Percentiles rank a stretch among this genome's conserved stretches.
Conservation (phyloP, 2,329 filamentous ascomycete genomes). For the Colletotrichum caudatum region DNA sequence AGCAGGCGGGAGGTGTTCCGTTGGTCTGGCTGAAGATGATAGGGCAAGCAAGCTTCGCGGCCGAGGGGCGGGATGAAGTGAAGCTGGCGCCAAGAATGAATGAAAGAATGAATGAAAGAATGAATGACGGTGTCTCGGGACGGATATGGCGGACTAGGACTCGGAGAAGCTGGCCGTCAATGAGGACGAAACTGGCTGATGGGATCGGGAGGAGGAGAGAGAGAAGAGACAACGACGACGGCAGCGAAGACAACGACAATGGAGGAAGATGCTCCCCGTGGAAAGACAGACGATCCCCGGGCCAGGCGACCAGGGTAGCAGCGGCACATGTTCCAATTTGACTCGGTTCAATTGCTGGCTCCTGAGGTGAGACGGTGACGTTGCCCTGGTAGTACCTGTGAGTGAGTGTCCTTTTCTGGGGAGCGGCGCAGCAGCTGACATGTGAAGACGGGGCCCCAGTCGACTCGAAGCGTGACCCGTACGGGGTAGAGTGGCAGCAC, state of each 20-base stretch:
- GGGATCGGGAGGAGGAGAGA: neutral
- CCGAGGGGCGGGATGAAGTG: neutral
- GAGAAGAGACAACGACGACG: neutral
- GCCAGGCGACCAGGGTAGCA: constrained; percentile 25
- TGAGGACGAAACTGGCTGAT: neutral
- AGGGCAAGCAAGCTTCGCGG: neutral
- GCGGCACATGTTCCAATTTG: constrained; percentile 40
- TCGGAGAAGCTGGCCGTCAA: constrained; percentile 5
- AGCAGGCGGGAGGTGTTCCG: constrained; percentile 4
- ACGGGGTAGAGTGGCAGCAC: constrained; percentile 33
- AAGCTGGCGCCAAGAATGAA: neutral
- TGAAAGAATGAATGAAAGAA: constrained; percentile 10
- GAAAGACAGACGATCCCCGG: neutral
- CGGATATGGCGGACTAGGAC: constrained; percentile 1
- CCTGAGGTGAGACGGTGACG: constrained; percentile 39
- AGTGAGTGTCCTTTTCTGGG: neutral
- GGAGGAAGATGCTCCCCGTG: constrained; percentile 27
- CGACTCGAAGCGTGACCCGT: neutral
- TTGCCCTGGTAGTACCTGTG: constrained; percentile 21
- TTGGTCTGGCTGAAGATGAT: neutral
- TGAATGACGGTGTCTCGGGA: constrained; percentile 16
- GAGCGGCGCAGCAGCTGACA: constrained; percentile 39
- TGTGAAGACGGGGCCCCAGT: constrained; percentile 36
- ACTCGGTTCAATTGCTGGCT: constrained; percentile 41
- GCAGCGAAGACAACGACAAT: neutral